Base-by-base conservation (phyloP, 441 rosid species). In the Euphorbia neoarborescens region DNA sequence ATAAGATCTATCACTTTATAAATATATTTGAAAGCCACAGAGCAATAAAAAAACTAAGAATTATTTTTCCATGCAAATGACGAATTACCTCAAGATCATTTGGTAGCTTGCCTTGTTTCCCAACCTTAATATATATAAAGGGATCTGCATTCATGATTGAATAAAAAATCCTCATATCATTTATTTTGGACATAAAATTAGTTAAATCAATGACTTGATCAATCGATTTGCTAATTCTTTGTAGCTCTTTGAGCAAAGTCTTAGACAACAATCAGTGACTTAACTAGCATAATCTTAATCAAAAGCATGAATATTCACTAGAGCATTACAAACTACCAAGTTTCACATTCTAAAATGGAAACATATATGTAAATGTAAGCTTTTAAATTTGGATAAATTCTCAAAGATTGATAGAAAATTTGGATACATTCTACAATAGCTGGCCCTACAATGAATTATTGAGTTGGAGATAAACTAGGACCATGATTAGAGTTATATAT, bases 81-180 rank as follows among this genome's bases (percentile, higher is more conserved):
- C 84, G 80, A 70, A 83, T 79, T 84, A 91, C 97, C 98, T 90
- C 87, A 77, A 83, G 79, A 83, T 74, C 82, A 83, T 87, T 84
- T 76, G 76, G 89, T 78, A 84, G 86, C 84, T 80, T 88, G 84
- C 81, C 84, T 80, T 79, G 87, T 79, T 83, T 83, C 69, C 84
- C 76, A 73, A 71, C 75, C 62, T 80, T 80, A 77, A 51, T 75
- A 71, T 72, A 74, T 73, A 58, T 48, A 77, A 61, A 81, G 54
- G 79, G 74, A 76, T 82, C 84, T 61, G 60, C 78, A 59, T 35
- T 75, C 34, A 77, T 67, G 71, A 77, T 71, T 59, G 84, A 75
- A 73, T 78, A 76, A 75, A 79, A 76, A 72, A 81, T 73, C 65
- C 70, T 81, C 64, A 73, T 66, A 65, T 80, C 85, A 75, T 86